Evolutionary conservation across 1,284 basidiomycete species (phyloP).

Genomic region (Puccinia horiana): DNA sequence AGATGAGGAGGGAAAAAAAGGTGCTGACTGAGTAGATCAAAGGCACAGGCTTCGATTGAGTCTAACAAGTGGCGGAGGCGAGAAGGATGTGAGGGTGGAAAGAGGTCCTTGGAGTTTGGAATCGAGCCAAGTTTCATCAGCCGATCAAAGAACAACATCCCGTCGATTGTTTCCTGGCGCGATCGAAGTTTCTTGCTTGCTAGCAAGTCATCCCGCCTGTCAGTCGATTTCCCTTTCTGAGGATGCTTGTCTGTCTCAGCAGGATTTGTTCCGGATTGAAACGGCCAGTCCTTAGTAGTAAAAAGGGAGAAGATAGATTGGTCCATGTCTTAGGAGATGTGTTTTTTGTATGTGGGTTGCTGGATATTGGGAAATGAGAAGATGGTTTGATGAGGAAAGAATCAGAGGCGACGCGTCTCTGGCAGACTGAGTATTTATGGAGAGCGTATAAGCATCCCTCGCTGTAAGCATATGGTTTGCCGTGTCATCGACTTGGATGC

Average conservation of each 20-base stretch:
- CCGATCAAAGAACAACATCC: constrained; percentile 44
- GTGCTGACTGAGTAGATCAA: constrained; percentile 36
- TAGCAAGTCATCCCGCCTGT: neutral
- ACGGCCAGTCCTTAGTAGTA: constrained; percentile 43
- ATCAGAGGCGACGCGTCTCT: too few species aligned
- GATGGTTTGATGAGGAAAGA: too few species aligned
- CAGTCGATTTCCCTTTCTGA: neutral
- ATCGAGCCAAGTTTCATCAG: constrained; percentile 31
- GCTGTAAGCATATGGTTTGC: too few species aligned
- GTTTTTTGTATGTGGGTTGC: too few species aligned
- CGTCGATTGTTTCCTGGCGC: constrained; percentile 22
- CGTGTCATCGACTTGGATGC: too few species aligned
- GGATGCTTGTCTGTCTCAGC: neutral
- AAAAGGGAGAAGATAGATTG: constrained; percentile 31
- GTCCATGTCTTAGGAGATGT: neutral
- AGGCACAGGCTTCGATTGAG: constrained; percentile 38
- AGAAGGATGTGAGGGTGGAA: constrained; percentile 32
- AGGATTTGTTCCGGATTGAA: neutral
- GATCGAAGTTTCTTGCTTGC: constrained; percentile 8
- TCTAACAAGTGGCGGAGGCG: constrained; percentile 22
- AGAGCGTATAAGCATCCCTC: too few species aligned
- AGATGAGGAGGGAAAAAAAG: neutral
- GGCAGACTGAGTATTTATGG: too few species aligned
- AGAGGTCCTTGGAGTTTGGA: constrained; percentile 30
- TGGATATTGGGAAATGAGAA: too few species aligned